Percentiles rank a stretch among this genome's conserved stretches.
These are phyloP conservation scores for Diaporthe nobilis DNA, from an alignment of 2,329 filamentous ascomycete species.

Conservation along the genomic window DNA sequence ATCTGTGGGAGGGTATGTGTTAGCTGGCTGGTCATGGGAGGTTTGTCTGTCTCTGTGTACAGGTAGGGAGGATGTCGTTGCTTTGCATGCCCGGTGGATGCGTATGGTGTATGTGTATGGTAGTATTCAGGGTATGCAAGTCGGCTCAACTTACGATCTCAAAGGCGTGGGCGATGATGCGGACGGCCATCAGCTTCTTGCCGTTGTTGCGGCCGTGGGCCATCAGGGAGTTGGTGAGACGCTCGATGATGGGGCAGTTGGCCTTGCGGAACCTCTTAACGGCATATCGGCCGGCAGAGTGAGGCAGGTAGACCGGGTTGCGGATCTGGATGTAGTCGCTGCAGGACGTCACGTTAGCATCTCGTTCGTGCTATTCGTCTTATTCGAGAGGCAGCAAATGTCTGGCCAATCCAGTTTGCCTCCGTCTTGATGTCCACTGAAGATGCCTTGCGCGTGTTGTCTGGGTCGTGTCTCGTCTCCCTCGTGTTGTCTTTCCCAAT, in stretches of 20 bases:
- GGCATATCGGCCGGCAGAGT: constrained; percentile 98
- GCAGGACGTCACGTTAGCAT: constrained; percentile 52
- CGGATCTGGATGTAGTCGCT: constrained; percentile 99
- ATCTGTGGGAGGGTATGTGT: constrained; percentile 71
- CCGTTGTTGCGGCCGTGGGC: constrained; percentile 99
- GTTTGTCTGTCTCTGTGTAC: background rate
- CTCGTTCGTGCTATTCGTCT: constrained; percentile 31
- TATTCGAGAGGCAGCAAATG: constrained; percentile 21
- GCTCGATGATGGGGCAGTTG: constrained; percentile 99
- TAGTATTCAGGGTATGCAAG: background rate
- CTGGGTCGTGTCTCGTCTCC: background rate
- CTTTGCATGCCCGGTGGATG: background rate
- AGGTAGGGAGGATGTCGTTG: too few species aligned
- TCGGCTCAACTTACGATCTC: constrained; percentile 82
- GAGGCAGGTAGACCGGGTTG: constrained; percentile 98
- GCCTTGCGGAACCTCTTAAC: constrained; percentile 99
- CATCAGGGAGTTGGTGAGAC: constrained; percentile 99
- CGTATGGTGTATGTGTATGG: background rate
- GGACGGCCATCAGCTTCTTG: constrained; percentile 99
- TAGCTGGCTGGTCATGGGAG: constrained; percentile 48
- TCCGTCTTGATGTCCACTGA: constrained; percentile 27
- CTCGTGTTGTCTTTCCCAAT: background rate
- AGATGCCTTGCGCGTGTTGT: constrained; percentile 3
- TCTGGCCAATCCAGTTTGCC: constrained; percentile 31
- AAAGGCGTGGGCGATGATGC: constrained; percentile 98